Evolutionary conservation across 495 filamentous ascomycete species (phyloP), one percentile per base, ranked within the genome.

Genomic region (Darksidea phi): DNA sequence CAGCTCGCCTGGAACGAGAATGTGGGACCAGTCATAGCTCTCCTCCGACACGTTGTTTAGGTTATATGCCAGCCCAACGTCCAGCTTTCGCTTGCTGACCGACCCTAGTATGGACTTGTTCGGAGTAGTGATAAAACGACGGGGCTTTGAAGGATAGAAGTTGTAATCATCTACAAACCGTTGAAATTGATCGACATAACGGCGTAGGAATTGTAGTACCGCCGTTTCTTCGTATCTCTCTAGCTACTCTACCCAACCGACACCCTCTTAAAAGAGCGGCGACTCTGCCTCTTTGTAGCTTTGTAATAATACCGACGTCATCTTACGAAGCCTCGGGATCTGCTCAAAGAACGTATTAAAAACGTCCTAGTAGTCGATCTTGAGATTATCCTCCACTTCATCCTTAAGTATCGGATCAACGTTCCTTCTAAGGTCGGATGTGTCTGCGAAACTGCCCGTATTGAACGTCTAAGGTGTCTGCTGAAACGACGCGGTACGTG

Each of bases 91-190:
- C 52, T 63, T 62, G 51, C 58, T 61, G 38, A 67, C 52, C 34
- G 59, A 56, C 37, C 63, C 63, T 47, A 59, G 59, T n/a, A 67
- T 58, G 25, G 63, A 47, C 45, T 46, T 63, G 43, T 66, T 66
- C 32, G 63, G 63, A 18, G 59, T 55, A 12, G 58, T 50, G 26
- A 66, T 61, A 48, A 36, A 66, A 36, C 63, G 63, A 24, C 63
- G 57, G 49, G 25, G 42, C 50, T 61, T 66, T 26, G 50, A 48
- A 47, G 63, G 63, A 28, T 42, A 48, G 58, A 61, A 56, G 32
- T 32, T 59, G 26, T 48, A 36, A 6, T 61, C 50, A 41, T 61
- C 25, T 24, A 49, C 58, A 61, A 32, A 57, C 23, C 1, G 59
- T 34, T 56, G 58, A 55, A 63, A 50, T 50, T 57, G 51, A 24